Conservation (phyloP, 2,329 filamentous ascomycete species). For the Fusarium miscanthi region DNA sequence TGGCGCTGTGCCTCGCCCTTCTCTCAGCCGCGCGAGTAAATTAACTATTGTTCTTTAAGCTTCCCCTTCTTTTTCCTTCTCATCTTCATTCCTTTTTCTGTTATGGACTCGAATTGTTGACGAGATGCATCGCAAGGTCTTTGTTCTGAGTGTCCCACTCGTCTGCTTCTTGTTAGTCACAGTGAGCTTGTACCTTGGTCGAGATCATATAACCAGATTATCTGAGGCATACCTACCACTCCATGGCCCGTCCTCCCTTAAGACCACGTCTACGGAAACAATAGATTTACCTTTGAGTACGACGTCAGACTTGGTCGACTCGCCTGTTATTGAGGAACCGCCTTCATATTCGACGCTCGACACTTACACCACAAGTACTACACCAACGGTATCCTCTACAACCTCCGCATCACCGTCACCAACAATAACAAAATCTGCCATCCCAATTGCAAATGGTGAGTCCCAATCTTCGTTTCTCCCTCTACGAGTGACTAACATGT, state of each 20-base stretch:
- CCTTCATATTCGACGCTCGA: conserved; percentile 5
- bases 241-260: not conserved
- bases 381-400: not conserved
- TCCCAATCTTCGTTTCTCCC: rapidly evolving
- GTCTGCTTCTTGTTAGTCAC: conserved; percentile 33
- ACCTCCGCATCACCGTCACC: not conserved
- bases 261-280: conserved; percentile 2
- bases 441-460: conserved; percentile 14
- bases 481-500: not conserved
- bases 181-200: conserved; percentile 37
- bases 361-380: conserved; percentile 3
- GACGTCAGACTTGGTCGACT: not conserved
- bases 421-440: not conserved
- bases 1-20: conserved; percentile 24
- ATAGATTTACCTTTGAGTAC: not conserved
- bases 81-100: not conserved
- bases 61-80: not conserved
- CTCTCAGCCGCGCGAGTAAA: conserved; percentile 7
- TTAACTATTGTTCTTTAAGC: not conserved
- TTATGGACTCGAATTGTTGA: conserved; percentile 1
- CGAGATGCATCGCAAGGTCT: conserved; percentile 37
- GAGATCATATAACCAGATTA: conserved; percentile 37
- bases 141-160: conserved; percentile 33
- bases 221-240: conserved; percentile 32
- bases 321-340: not conserved